Conservation (phyloP, 2,329 filamentous ascomycete genomes). For the Cercospora zeina region DNA sequence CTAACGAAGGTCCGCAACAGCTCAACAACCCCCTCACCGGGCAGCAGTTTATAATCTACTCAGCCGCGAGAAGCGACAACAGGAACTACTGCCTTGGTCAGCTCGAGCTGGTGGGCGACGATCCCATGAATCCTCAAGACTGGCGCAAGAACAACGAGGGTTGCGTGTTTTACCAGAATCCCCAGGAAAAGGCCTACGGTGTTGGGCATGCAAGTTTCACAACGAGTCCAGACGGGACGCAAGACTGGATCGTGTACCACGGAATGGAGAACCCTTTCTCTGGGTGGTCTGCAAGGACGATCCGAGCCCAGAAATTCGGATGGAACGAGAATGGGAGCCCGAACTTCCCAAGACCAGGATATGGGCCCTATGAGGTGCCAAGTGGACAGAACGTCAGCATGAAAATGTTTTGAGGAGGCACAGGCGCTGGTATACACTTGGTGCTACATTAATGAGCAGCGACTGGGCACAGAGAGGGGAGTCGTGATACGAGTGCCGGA, state of each 20-base stretch:
- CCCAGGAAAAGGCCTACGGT: conserved; percentile 48
- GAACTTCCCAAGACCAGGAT: conserved; percentile 51
- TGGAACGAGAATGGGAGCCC: conserved; percentile 53
- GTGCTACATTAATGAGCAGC: too few relatives aligned
- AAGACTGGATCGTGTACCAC: conserved; percentile 57
- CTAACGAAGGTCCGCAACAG: conserved; percentile 55
- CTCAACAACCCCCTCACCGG: conserved; percentile 51
- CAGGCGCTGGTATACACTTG: not conserved
- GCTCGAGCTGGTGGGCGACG: conserved; percentile 51
- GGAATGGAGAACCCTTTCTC: conserved; percentile 52
- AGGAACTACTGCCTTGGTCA: conserved; percentile 56
- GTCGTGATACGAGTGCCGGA: not conserved
- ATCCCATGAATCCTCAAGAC: conserved; percentile 52
- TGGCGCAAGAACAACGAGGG: conserved; percentile 52
- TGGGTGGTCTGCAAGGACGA: conserved; percentile 52
- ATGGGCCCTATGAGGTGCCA: conserved; percentile 50
- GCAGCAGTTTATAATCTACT: conserved; percentile 54
- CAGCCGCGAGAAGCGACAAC: conserved; percentile 54
- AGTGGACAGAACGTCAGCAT: conserved; percentile 48
- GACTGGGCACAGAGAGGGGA: too few relatives aligned
- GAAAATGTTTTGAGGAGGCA: conserved; percentile 33
- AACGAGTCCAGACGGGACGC: conserved; percentile 50
- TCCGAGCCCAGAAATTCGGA: conserved; percentile 51
- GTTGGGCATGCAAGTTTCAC: conserved; percentile 56
- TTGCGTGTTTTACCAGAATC: conserved; percentile 54